Base-by-base conservation (phyloP, 2,329 filamentous ascomycete genomes). In the Rhinocladiella similis region DNA sequence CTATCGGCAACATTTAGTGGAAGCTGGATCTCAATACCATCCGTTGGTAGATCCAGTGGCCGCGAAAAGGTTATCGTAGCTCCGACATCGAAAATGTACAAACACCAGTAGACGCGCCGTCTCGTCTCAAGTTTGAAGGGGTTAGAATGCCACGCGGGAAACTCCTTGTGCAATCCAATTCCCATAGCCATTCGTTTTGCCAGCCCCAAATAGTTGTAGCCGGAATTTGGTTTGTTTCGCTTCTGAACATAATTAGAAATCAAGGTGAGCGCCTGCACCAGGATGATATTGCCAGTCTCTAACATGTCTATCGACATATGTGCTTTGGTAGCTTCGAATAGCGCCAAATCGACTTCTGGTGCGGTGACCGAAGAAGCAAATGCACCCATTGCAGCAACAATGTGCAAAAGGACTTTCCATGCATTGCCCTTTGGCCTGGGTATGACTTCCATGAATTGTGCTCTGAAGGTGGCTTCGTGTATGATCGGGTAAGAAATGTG, bases 221-320 rank as follows among this genome's bases (percentile, higher is more conserved):
- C 77, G 0, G 77, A 77, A 57, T 81, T 81, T 2, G 78, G 77
- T 25, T 75, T 74, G 62, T 80, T 75, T 20, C 75, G 68, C 61
- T 80, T 80, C 61, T 80, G 80, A 1, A 79, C 69, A 61, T 80
- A 80, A 45, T 80, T 80, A 0, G 73, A 74, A 49, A 71, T 69
- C 27, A 72, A 54, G 2, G 70, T 62, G 29, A 72, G 65, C 1
- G 66, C 67, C 49, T 73, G 69, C 2, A 71, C 68, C 4, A 65
- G 64, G 25, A 66, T 63, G 3, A 72, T 55, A 13, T 61, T 69
- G 3, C 69, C 70, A 0, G 66, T 69, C 45, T 72, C 65, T 29
- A 69, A 50, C 64, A 68, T 66, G 9, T 59, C 62, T 48, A 68
- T 57, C 2, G 65, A 67, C 54, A 35, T 33, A n/a, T 36, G 20